A percentile compares a stretch with the other conserved stretches of the same genome.
phyloP scores from a whole-genome alignment of 495 filamentous ascomycete genomes.

The Xanthoparmelia taractica region DNA sequence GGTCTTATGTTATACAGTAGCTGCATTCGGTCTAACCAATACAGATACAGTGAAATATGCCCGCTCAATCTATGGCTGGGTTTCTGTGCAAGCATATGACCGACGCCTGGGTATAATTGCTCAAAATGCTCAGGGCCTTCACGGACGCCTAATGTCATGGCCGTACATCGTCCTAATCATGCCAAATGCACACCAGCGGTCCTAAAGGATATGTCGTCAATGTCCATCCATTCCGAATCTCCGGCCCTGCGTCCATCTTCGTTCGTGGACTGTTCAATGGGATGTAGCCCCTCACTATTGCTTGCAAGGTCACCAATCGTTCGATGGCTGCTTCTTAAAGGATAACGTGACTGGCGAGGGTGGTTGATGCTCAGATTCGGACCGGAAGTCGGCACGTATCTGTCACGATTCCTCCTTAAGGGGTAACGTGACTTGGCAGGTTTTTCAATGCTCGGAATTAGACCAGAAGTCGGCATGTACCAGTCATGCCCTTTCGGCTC shows the following conservation, averaged over 20 bases:
- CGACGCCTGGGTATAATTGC: not conserved
- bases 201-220: not conserved
- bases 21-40: too few relatives aligned
- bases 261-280: not conserved
- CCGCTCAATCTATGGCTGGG: not conserved
- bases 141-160: not conserved
- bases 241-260: not conserved
- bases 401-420: not conserved
- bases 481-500: too few relatives aligned
- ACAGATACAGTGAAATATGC: not conserved
- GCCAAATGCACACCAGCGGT: not conserved
- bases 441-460: too few relatives aligned
- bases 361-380: not conserved
- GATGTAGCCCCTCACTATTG: not conserved
- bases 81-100: not conserved
- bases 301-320: not conserved
- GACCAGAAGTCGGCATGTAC: too few relatives aligned
- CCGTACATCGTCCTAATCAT: not conserved
- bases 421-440: too few relatives aligned
- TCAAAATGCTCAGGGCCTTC: not conserved
- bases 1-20: too few relatives aligned
- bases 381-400: not conserved
- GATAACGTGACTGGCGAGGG: not conserved
- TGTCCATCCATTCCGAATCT: constrained; percentile 1
- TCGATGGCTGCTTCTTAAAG: not conserved